A percentile compares a stretch with the other conserved stretches of the same genome.
Conservation (phyloP, 176 grass and related monocot genomes). For the Alloteropsis semialata region DNA sequence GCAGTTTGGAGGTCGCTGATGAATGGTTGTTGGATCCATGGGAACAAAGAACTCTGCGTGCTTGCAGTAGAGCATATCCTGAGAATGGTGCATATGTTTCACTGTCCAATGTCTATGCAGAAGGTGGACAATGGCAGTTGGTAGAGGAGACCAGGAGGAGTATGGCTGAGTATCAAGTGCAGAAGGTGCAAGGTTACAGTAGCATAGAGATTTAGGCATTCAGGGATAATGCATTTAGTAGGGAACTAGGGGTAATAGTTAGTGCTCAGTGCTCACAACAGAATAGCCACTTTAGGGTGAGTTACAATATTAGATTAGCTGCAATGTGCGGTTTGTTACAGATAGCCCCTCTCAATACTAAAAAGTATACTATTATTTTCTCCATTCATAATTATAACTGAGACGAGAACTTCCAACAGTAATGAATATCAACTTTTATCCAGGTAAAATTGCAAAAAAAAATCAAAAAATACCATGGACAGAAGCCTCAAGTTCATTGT, state of each 20-base stretch:
- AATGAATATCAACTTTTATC: no score
- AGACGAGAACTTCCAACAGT: no score
- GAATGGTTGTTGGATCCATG: conserved; percentile 63
- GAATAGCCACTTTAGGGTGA: no score
- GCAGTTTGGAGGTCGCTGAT: conserved; percentile 52
- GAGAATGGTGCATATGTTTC: conserved; percentile 38
- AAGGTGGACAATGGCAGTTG: no score
- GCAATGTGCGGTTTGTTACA: no score
- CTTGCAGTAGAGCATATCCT: conserved; percentile 44
- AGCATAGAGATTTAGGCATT: conserved; percentile 24
- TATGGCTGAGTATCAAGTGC: conserved; percentile 41
- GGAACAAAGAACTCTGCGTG: conserved; percentile 43
- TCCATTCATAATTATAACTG: no score
- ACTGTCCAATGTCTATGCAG: conserved; percentile 49
- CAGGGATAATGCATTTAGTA: not conserved
- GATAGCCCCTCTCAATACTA: no score
- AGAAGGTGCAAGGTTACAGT: conserved; percentile 48
- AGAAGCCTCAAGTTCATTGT: no score
- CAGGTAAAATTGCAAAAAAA: no score
- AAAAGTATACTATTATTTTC: no score
- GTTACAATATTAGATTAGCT: no score
- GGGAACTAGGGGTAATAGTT: not conserved
- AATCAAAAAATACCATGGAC: no score
- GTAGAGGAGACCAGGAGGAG: conserved; percentile 11
- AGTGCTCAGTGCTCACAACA: not conserved